Percentiles rank a stretch among this genome's conserved stretches.
phyloP scores from a whole-genome alignment of 345 rosid genomes.

The Ailanthus altissimus region DNA sequence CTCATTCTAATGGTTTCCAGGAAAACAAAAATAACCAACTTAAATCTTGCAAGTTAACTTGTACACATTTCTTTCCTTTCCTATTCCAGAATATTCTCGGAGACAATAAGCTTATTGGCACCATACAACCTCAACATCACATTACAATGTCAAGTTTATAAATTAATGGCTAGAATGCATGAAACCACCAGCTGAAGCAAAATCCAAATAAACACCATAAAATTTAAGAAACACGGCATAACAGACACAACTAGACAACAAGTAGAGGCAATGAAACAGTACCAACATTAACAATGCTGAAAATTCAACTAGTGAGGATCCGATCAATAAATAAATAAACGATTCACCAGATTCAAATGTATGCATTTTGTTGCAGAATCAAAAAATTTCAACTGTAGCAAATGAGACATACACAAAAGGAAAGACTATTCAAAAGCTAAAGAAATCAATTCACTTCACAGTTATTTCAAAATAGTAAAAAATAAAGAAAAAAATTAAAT shows the following conservation, averaged over 20 bases:
- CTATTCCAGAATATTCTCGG: background rate
- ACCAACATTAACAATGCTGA: background rate
- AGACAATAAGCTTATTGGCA: background rate
- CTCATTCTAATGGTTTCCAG: background rate
- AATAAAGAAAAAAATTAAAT: too few species aligned
- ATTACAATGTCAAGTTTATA: background rate
- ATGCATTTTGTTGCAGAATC: background rate
- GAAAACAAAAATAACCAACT: constrained; percentile 5
- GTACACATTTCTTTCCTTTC: background rate
- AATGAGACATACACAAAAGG: background rate
- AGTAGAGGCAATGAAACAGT: background rate
- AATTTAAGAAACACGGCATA: background rate
- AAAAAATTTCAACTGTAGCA: background rate
- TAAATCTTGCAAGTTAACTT: background rate
- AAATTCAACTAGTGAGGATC: background rate
- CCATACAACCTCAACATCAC: background rate
- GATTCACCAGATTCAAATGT: background rate
- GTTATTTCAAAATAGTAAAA: too few species aligned
- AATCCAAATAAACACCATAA: background rate
- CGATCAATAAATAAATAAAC: background rate
- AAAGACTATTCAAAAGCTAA: background rate
- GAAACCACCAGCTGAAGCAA: background rate
- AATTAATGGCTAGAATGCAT: background rate
- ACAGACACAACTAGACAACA: background rate
- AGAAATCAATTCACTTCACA: background rate